Base-by-base conservation (phyloP, 257 asterid genomes). In the Salvia miltiorrhiza region DNA sequence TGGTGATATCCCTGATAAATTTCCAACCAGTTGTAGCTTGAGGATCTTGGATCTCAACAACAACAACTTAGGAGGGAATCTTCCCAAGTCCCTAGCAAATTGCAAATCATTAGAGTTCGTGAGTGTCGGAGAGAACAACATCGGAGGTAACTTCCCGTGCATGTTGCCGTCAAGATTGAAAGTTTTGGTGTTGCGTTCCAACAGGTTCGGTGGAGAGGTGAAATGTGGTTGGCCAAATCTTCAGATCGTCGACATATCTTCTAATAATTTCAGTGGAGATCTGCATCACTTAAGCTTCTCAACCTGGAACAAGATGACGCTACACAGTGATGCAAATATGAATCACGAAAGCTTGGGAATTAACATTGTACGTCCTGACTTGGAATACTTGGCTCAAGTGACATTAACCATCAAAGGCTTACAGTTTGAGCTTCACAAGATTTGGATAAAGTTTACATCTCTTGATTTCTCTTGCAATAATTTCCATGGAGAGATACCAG, bases 81-180 rank as follows among this genome's bases (percentile, higher is more conserved):
- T 80, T 23, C 85, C 82, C 8, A 12, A 2, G 21, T 65, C 78
- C 45, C 54, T 77, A 43, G 59, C 57, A 39, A 80, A 83, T 21
- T 85, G 88, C 82, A 71, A 59, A 12, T 33, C 20, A 7, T 23
- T 83, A 37, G n/a, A 73, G 67, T 63, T 79, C 78, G n/a, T 83
- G 59, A 85, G 79, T 28, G 48, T 85, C 30, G 86, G 87, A 28
- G 64, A 62, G 59, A 85, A 85, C 76, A 67, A n/a, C 13, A 56
- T 85, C 5, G 33, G 11, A 17, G 81, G 54, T 48, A 37, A 23
- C n/a, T 0, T 72, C 66, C 32, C 81, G 3, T 67, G 70, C 56
- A 49, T 67, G 9, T 75, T 83, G 55, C 84, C 83, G 0, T 78
- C 81, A 21, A 45, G 33, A 21, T 57, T 85, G 63, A 81, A 50